Percentiles rank a stretch among this genome's conserved stretches.
Evolutionary conservation across 1,139 yeast species (phyloP).

Genomic region (Tardiomyces depauwii): DNA sequence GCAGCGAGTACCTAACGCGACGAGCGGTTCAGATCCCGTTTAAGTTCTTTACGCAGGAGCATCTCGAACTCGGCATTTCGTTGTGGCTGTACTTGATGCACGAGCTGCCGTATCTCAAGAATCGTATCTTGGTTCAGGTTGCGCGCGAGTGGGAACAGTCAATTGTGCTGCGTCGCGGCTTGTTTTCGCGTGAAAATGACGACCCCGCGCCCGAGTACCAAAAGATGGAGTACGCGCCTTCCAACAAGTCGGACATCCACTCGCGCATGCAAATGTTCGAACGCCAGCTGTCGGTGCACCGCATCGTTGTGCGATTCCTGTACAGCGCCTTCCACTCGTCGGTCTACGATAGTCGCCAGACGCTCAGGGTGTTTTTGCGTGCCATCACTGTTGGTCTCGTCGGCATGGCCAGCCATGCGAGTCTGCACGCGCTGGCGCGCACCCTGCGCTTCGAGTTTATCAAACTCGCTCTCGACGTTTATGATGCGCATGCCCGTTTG

Average conservation of each 20-base stretch:
- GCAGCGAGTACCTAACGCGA: not conserved
- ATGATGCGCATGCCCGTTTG: slow-evolving; percentile 38
- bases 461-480: slow-evolving; percentile 53
- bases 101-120: slow-evolving; percentile 48
- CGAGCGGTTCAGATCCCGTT: slow-evolving; percentile 58
- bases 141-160: slow-evolving; percentile 58
- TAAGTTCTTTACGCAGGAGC: slow-evolving; percentile 43
- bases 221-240: slow-evolving; percentile 85
- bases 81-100: slow-evolving; percentile 77
- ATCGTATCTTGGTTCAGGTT: slow-evolving; percentile 58
- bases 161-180: slow-evolving; percentile 48
- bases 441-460: slow-evolving; percentile 64
- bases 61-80: slow-evolving; percentile 57
- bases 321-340: slow-evolving; percentile 80
- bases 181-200: slow-evolving; percentile 54
- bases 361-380: slow-evolving; percentile 58
- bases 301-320: slow-evolving; percentile 54
- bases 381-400: slow-evolving; percentile 49
- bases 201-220: slow-evolving; percentile 50
- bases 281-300: slow-evolving; percentile 60
- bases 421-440: slow-evolving; percentile 76
- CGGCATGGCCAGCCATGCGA: slow-evolving; percentile 40
- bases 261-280: slow-evolving; percentile 39
- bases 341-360: slow-evolving; percentile 58
- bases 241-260: slow-evolving; percentile 52